Evolutionary conservation across 495 filamentous ascomycete species (phyloP).

Genomic region (Lepraria neglecta): DNA sequence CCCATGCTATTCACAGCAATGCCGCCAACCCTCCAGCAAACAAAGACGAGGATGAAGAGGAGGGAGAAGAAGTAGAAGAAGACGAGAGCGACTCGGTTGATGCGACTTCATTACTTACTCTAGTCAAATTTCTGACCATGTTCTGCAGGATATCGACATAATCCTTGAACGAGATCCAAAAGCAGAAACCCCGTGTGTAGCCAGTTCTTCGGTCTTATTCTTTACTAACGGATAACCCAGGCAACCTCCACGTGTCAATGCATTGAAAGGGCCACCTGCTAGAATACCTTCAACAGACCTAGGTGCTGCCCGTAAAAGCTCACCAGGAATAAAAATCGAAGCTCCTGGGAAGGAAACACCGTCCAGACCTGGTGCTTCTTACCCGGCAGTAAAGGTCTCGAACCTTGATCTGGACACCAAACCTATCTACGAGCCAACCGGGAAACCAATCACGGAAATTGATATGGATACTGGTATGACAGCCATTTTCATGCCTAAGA

Average conservation of each 20-base stretch:
- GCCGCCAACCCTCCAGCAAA: neutral
- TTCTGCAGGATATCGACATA: constrained; percentile 79
- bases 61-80: constrained; percentile 65
- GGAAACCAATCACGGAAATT: constrained; percentile 76
- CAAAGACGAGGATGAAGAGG: constrained; percentile 54
- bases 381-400: constrained; percentile 64
- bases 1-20: constrained; percentile 3
- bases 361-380: constrained; percentile 50
- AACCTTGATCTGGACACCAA: constrained; percentile 80
- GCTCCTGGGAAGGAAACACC: constrained; percentile 40
- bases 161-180: constrained; percentile 75
- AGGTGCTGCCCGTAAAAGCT: constrained; percentile 5
- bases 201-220: constrained; percentile 28
- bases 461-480: constrained; percentile 63
- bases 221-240: constrained; percentile 21
- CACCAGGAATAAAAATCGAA: constrained; percentile 26
- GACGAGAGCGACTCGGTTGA: constrained; percentile 46
- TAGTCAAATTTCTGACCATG: constrained; percentile 23
- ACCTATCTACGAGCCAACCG: constrained; percentile 64
- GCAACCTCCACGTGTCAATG: constrained; percentile 35
- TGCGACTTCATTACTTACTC: constrained; percentile 28
- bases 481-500: neutral
- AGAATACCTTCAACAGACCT: constrained; percentile 34
- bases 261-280: constrained; percentile 52
- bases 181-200: constrained; percentile 55